Percentiles rank a stretch among this genome's conserved stretches.
phyloP scores from a whole-genome alignment of 192 early-diverging fungal genomes.

The Coemansia sp. region DNA sequence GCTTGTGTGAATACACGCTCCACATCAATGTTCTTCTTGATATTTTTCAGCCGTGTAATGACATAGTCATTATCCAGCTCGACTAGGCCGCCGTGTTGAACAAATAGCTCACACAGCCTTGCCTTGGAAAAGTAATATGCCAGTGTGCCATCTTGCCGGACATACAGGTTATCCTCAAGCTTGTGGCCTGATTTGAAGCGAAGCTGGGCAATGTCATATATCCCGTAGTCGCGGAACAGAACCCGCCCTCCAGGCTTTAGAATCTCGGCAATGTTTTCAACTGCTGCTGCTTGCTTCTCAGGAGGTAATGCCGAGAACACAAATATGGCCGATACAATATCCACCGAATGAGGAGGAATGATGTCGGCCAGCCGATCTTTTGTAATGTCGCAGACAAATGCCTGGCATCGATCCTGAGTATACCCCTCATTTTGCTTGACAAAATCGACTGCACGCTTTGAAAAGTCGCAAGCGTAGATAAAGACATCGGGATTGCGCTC shows the following conservation, averaged over 20 bases:
- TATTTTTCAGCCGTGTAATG: conserved; percentile 68
- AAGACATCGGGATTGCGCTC: conserved; percentile 78
- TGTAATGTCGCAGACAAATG: conserved; percentile 96
- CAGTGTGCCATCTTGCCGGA: conserved; percentile 93
- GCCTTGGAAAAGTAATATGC: conserved; percentile 88
- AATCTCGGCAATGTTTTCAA: conserved; percentile 75
- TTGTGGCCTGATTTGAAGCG: conserved; percentile 91
- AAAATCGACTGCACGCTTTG: conserved; percentile 82
- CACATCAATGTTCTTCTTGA: conserved; percentile 62
- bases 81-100: conserved; percentile 58
- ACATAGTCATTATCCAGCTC: conserved; percentile 64
- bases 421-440: conserved; percentile 83
- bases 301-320: conserved; percentile 92
- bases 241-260: conserved; percentile 90
- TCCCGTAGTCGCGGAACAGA: conserved; percentile 91
- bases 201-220: conserved; percentile 97
- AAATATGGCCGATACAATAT: conserved; percentile 93
- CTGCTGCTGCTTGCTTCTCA: conserved; percentile 76
- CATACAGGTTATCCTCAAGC: conserved; percentile 93
- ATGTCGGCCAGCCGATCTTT: conserved; percentile 63
- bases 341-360: conserved; percentile 80
- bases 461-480: conserved; percentile 94
- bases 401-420: conserved; percentile 66
- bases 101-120: conserved; percentile 61
- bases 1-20: conserved; percentile 76